A percentile compares a stretch with the other conserved stretches of the same genome.
Conservation (phyloP, 2,329 filamentous ascomycete species). For the Ustulina deusta region DNA sequence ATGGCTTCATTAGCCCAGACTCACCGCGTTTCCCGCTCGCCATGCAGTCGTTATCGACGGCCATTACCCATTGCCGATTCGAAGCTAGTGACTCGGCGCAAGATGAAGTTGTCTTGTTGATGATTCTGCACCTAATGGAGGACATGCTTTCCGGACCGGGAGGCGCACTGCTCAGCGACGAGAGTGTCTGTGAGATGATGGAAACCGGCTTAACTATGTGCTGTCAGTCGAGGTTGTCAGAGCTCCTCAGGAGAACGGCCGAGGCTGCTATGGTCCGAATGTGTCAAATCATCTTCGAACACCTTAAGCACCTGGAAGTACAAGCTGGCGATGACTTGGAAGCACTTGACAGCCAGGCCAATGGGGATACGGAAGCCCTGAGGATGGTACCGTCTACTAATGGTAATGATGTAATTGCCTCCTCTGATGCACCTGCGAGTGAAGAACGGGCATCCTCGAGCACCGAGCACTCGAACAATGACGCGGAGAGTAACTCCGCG, state of each 20-base stretch:
- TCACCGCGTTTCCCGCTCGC: constrained; percentile 91
- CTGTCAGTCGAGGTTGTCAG: constrained; percentile 91
- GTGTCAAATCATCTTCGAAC: constrained; percentile 98
- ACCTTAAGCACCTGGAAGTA: constrained; percentile 86
- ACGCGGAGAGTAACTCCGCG: constrained; percentile 44
- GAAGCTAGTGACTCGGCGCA: constrained; percentile 95
- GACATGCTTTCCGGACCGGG: constrained; percentile 96
- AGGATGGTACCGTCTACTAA: constrained; percentile 86
- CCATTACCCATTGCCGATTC: constrained; percentile 97
- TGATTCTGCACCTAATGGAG: constrained; percentile 98
- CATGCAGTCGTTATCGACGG: constrained; percentile 94
- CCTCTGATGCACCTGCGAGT: constrained; percentile 58
- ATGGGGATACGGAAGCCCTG: constrained; percentile 77
- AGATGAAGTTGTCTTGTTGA: constrained; percentile 92
- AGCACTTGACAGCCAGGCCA: constrained; percentile 73
- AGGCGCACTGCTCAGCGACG: constrained; percentile 92
- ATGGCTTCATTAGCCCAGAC: constrained; percentile 85
- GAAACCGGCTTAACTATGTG: constrained; percentile 97
- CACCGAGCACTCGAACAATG: constrained; percentile 54
- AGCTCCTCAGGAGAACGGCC: constrained; percentile 88
- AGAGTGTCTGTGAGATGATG: constrained; percentile 99
- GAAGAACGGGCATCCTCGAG: constrained; percentile 58
- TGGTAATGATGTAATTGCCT: constrained; percentile 69
- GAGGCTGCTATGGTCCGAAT: constrained; percentile 98
- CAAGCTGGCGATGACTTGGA: constrained; percentile 76